These are phyloP conservation scores for Flaveria floridana DNA, from an alignment of 140 eudicot species.

Conservation along the genomic window DNA sequence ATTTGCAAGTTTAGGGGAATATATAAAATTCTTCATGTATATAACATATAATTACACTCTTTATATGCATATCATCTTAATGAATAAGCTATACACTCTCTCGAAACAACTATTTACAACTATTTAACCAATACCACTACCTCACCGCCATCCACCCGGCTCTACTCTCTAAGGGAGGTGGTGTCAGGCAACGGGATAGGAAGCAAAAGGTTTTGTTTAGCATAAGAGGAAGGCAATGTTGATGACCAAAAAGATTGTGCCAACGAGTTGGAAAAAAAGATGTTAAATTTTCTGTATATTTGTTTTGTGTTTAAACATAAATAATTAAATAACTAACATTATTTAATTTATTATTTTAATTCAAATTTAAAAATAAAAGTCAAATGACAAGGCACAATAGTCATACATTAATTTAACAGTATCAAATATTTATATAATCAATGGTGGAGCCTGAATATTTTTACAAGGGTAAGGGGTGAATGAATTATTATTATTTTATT, in stretches of 20 bases:
- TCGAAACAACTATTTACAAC: neutral
- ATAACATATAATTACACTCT: neutral
- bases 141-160: neutral
- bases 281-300: too few species aligned
- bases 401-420: too few species aligned
- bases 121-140: neutral
- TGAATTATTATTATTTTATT: too few species aligned
- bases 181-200: neutral
- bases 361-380: too few species aligned
- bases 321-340: too few species aligned
- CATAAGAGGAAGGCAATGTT: neutral
- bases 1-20: too few species aligned
- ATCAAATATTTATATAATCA: too few species aligned
- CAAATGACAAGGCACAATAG: too few species aligned
- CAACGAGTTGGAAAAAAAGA: neutral
- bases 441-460: too few species aligned
- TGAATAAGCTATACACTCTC: neutral
- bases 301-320: too few species aligned
- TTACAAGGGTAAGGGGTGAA: too few species aligned
- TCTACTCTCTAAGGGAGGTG: neutral
- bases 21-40: neutral
- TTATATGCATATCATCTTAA: neutral
- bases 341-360: too few species aligned
- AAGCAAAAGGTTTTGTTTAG: neutral
- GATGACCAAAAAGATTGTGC: neutral